Evolutionary conservation across 2,329 filamentous ascomycete genomes (phyloP).

Genomic region (Aspergillus tubingensis): DNA sequence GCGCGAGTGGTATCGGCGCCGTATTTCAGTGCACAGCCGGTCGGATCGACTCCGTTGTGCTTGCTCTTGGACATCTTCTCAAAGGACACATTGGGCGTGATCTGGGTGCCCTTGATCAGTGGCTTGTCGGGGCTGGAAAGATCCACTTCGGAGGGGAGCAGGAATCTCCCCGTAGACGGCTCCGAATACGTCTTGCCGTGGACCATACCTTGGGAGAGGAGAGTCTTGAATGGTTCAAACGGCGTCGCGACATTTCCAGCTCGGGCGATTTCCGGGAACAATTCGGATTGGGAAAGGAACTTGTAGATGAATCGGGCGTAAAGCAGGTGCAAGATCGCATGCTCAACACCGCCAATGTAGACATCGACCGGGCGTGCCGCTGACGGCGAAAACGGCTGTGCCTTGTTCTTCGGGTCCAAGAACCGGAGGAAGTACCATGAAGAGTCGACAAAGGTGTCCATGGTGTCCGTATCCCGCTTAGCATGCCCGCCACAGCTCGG

Average conservation of each 20-base stretch:
- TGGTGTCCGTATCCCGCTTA: slow-evolving; percentile 85
- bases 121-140: slow-evolving; percentile 58
- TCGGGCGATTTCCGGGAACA: slow-evolving; percentile 42
- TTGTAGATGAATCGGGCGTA: slow-evolving; percentile 92
- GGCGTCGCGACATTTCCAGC: slow-evolving; percentile 35
- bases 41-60: slow-evolving; percentile 85
- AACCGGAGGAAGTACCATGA: slow-evolving; percentile 92
- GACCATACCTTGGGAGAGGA: slow-evolving; percentile 91
- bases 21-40: slow-evolving; percentile 68
- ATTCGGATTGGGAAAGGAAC: slow-evolving; percentile 63
- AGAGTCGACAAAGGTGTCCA: slow-evolving; percentile 95
- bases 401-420: slow-evolving; percentile 66
- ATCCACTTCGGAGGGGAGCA: slow-evolving; percentile 75
- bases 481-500: slow-evolving; percentile 69
- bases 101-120: slow-evolving; percentile 62
- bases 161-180: slow-evolving; percentile 71
- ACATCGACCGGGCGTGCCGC: slow-evolving; percentile 72
- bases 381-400: slow-evolving; percentile 62
- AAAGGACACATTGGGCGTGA: slow-evolving; percentile 63
- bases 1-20: slow-evolving; percentile 82
- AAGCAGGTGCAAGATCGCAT: slow-evolving; percentile 85
- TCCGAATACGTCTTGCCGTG: slow-evolving; percentile 82
- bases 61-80: slow-evolving; percentile 98
- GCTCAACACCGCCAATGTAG: slow-evolving; percentile 88
- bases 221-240: slow-evolving; percentile 76